Base-by-base conservation (phyloP, 1,284 basidiomycete genomes). In the Cryptococcus maquisensis region DNA sequence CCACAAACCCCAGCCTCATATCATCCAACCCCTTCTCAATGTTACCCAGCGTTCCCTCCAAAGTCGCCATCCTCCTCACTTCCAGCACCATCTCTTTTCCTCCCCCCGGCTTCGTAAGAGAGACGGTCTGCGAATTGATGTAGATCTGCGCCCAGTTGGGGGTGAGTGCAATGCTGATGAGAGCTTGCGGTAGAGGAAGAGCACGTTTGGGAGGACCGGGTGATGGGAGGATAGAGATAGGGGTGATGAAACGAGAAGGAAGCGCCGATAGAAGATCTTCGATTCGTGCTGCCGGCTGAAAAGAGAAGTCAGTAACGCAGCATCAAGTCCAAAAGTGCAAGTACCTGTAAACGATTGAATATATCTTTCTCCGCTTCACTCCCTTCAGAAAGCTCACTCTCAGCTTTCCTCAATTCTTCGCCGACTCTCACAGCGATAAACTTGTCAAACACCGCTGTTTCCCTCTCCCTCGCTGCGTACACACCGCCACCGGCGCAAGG, bases 401-500 rank as follows among this genome's bases (percentile, higher is more conserved):
- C 73, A 4, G 64, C 62, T 36, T 43, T 45, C 10, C 73, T 56
- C 21, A 72, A 51, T 28, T 70, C 67, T 39, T 67, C 62, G 3
- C 73, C 73, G 0, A 73, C 56, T 10, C 63, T 55, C 8, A 71
- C 51, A 8, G 72, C 73, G 32, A 75, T 68, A 55, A 69, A 75
- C 24, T 68, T 51, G 63, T 75, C 73, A 26, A 73, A 64, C 1
- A 73, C 61, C 3, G 68, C 63, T 41, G 71, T 64, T 51, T 74
- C 73, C 26, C 72, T 56, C 16, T 59, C 51, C 21, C 69, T 46
- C 32, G 57, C 51, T 28, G 57, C 43, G 58, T 75, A 74, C 26
- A 70, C 68, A 36, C 18, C 13, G 20, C 45, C 35, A 18, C n/a
- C 7, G 16, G n/a, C 4, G 12, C 5, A 15, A 2, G 15, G 26